Base-by-base conservation (phyloP, 768 basidiomycete genomes). In the Boletus insuetus region DNA sequence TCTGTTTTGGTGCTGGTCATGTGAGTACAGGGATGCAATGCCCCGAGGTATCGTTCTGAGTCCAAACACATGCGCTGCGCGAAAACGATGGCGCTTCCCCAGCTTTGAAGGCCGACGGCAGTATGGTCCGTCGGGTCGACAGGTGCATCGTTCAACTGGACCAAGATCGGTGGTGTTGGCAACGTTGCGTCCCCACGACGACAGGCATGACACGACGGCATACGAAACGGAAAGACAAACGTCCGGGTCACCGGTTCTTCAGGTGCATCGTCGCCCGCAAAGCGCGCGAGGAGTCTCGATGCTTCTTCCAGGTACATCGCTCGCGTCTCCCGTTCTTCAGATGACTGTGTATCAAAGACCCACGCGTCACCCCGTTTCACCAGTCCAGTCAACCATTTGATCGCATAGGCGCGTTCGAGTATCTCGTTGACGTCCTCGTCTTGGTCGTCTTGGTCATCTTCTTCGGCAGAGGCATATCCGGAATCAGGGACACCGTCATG, bases 101-200 rank as follows among this genome's bases (percentile, higher is more conserved):
- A 93, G 64, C 87, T 91, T 69, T 93, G 91, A 42, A 93, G 73
- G 1, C 91, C 90, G 32, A 91, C 89, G 17, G 83, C 84, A 11
- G 88, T 90, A 66, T 91, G 86, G 65, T 91, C 89, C 14, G 79
- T 75, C 32, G 70, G 74, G 26, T 80, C 74, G 39, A 89, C 72
- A 1, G 86, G 80, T 1, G 82, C 88, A 61, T 92, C 89, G 64
- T 86, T 87, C 34, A 92, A 74, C 68, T 85, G 77, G 47, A 87
- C 75, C 17, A 67, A 63, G 42, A 86, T 69, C 31, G 55, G 45
- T 17, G 38, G 12, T 31, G 35, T 14, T 1, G 14, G 10, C 3
- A 24, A 20, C 11, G 42, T 29, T 45, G 35, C 29, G 41, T 58
- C 3, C 35, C n/a, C 4, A 41, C 9, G 1, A 43, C 3, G 13